Base-by-base conservation (phyloP, 129 eudicot species). In the Tagetes patula region DNA sequence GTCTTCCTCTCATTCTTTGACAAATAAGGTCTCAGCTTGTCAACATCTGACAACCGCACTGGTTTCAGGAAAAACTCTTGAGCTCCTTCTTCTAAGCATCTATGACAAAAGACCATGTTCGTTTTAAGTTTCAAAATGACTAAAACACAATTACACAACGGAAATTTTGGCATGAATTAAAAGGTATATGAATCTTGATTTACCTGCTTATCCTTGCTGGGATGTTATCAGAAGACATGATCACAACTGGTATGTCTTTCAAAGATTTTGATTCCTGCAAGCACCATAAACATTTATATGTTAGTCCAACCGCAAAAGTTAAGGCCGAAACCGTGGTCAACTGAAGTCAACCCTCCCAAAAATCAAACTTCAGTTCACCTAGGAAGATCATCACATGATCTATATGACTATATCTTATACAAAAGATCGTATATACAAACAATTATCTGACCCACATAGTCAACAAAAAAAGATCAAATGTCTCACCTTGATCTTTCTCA, bases 21-120 rank as follows among this genome's bases (percentile, higher is more conserved):
- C 34, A 88, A 53, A 75, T 81, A 87, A 0, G 96, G 90, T 79
- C 72, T 91, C 27, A 91, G 78, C 77, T 88, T 91, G 65, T 86
- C 84, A 27, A 91, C 97, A 66, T 88, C 92, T 0, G 90, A 84
- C 75, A 84, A 74, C 53, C 65, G 82, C 40, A 91, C 96, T 1
- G 96, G 97, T 60, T 91, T 91, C 3, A 91, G 85, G 66, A 91
- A 77, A 46, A 88, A 91, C 71, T 91, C 92, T 30, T 91, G 88
- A 3, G 97, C 96, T 41, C 97, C 97, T 71, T 91, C 84, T 79
- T 91, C 96, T 65, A 91, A 61, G 80, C 97, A 91, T 77, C 92
- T 85, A 20, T 20, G 65, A 5, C 12, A 38, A 50, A 62, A 45
- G 2, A 50, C 47, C 67, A 70, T 42, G 59, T 67, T 59, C 27